Evolutionary conservation across 805 yeast genomes (phyloP).

Genomic region (Pichia phayaonensis): DNA sequence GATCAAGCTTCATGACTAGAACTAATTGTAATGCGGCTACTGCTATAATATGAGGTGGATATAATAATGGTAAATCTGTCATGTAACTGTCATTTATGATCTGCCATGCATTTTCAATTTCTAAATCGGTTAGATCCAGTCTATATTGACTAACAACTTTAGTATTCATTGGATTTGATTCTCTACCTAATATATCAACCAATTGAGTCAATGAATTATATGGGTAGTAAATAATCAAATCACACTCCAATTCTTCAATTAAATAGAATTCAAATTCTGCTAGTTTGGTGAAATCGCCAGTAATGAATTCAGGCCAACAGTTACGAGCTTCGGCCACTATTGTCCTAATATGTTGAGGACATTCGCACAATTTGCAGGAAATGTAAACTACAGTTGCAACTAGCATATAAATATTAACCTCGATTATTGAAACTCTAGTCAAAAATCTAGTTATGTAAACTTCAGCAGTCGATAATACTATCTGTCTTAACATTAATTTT

Average conservation of each 20-base stretch:
- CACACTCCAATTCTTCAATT: slow-evolving; percentile 78
- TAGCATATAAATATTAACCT: slow-evolving; percentile 71
- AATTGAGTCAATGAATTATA: slow-evolving; percentile 56
- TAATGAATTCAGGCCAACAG: slow-evolving; percentile 91
- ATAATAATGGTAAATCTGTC: slow-evolving; percentile 74
- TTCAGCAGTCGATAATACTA: slow-evolving; percentile 84
- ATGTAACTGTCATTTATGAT: slow-evolving; percentile 82
- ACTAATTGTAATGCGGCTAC: slow-evolving; percentile 76
- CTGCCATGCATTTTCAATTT: slow-evolving; percentile 83
- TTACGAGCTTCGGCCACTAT: slow-evolving; percentile 78
- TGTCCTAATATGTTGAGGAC: slow-evolving; percentile 87
- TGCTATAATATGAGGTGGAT: slow-evolving; percentile 88
- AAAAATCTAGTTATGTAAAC: slow-evolving; percentile 75
- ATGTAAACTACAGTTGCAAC: slow-evolving; percentile 82
- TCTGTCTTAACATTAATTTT: slow-evolving; percentile 67
- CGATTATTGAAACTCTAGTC: slow-evolving; percentile 63
- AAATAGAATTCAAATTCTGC: slow-evolving; percentile 95
- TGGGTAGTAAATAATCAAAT: slow-evolving; percentile 68
- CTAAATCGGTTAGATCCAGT: slow-evolving; percentile 45
- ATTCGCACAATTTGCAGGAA: slow-evolving; percentile 91
- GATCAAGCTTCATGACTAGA: background rate
- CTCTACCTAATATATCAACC: slow-evolving; percentile 25
- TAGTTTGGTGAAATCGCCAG: slow-evolving; percentile 81
- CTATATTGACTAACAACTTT: background rate
- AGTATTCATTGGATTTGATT: background rate